A percentile compares a stretch with the other conserved stretches of the same genome.
phyloP scores from a whole-genome alignment of 2,329 filamentous ascomycete species.

The Hypoxylon sp. region DNA sequence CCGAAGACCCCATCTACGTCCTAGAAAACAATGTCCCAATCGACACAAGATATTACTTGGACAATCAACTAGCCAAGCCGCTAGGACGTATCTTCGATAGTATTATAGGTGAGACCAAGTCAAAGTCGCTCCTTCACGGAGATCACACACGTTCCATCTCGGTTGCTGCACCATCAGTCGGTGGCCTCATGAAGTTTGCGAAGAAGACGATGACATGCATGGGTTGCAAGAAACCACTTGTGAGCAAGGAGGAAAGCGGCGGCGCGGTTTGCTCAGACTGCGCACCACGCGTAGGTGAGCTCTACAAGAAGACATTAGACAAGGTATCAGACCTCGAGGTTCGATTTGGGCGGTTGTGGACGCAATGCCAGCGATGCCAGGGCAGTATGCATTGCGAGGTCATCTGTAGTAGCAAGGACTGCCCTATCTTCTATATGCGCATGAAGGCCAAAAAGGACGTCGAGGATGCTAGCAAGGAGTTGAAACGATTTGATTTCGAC shows the following conservation, averaged over 20 bases:
- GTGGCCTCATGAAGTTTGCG: conserved; percentile 97
- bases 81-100: conserved; percentile 97
- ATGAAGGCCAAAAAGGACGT: conserved; percentile 99
- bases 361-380: conserved; percentile 97
- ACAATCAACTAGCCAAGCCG: conserved; percentile 97
- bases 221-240: conserved; percentile 97
- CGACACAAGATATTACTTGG: conserved; percentile 98
- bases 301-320: conserved; percentile 91
- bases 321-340: conserved; percentile 95
- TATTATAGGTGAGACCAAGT: conserved; percentile 94
- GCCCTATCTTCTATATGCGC: conserved; percentile 99
- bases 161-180: conserved; percentile 90
- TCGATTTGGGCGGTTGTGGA: conserved; percentile 93
- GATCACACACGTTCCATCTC: conserved; percentile 96
- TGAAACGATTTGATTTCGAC: conserved; percentile 90
- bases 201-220: conserved; percentile 99
- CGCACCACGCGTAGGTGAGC: conserved; percentile 85
- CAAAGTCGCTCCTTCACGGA: conserved; percentile 86
- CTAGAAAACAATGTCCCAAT: conserved; percentile 98
- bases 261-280: conserved; percentile 94
- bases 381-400: conserved; percentile 98
- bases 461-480: conserved; percentile 92
- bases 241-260: conserved; percentile 80
- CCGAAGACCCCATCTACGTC: conserved; percentile 96
- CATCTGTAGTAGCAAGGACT: conserved; percentile 96